Evolutionary conservation across 352 stramenopile genomes (phyloP), one percentile per base, ranked within the genome.

Genomic region (Halophytophthora batemanensis): DNA sequence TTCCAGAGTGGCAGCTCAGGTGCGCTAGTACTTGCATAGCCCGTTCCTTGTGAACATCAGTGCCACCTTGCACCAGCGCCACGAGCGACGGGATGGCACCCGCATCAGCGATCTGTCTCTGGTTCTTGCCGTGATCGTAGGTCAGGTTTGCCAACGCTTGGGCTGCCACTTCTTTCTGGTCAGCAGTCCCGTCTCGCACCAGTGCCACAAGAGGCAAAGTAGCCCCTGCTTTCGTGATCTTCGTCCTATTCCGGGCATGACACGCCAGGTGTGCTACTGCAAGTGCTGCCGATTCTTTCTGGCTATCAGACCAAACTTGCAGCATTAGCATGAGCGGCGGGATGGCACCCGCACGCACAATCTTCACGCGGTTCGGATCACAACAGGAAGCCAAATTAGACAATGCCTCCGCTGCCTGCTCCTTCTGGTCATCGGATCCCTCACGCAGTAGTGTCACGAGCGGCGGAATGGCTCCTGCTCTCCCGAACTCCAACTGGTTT

Each of bases 261-360:
- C n/a, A n/a, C n/a, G n/a, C n/a, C n/a, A n/a, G n/a, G n/a, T n/a
- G n/a, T 13, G n/a, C n/a, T n/a, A n/a, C n/a, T n/a, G n/a, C n/a
- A n/a, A n/a, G n/a, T n/a, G n/a, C n/a, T n/a, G n/a, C n/a, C n/a
- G n/a, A n/a, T n/a, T 31, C 4, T 8, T 48, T 48, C 2, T 34
- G 42, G 4, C 7, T 14, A 2, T 36, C 25, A n/a, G 41, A 45
- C 0, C 45, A 39, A 13, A 3, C 15, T 29, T 19, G 28, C 5
- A 54, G 2, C 22, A 61, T 14, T 2, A 39, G 39, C 0, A 47
- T 28, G 1, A 61, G n/a, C 17, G 43, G 38, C 33, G 45, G 13
- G 10, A 55, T 40, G 19, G 28, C 45, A n/a, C 39, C 53, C 34
- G 19, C 37, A 15, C 22, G 22, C 39, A 28, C 29, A 15, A 55